Percentiles rank a stretch among this genome's conserved stretches.
phyloP scores from a whole-genome alignment of 2,329 filamentous ascomycete species.

The Chaetomium olivaceum region DNA sequence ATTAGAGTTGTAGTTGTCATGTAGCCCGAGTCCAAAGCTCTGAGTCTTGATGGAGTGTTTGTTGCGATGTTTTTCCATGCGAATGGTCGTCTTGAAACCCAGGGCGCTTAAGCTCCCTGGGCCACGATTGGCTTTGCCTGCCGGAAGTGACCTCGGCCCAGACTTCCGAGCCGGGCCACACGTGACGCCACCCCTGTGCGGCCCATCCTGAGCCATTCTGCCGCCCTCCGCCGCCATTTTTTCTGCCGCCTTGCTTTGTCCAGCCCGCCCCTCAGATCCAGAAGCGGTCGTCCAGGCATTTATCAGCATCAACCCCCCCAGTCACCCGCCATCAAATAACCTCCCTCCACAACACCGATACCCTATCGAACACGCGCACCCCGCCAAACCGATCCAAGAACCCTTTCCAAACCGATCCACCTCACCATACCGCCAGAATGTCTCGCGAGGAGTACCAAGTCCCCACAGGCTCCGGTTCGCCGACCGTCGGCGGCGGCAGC shows the following conservation, averaged over 20 bases:
- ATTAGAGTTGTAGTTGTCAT: background rate
- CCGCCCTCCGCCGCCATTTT: slow-evolving; percentile 29
- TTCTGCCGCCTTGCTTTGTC: slow-evolving; percentile 20
- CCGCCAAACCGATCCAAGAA: background rate
- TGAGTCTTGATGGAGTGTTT: background rate
- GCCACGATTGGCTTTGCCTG: slow-evolving; percentile 16
- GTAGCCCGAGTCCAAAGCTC: background rate
- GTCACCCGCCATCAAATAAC: background rate
- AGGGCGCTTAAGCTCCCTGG: background rate
- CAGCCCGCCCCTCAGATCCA: slow-evolving; percentile 1
- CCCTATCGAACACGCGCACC: background rate
- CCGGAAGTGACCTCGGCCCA: slow-evolving; percentile 15
- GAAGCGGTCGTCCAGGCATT: background rate
- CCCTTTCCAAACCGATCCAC: background rate
- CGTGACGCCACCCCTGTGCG: background rate
- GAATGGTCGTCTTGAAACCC: background rate
- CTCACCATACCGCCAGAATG: slow-evolving; percentile 45
- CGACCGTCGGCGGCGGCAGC: slow-evolving; percentile 36
- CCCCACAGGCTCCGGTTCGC: slow-evolving; percentile 52
- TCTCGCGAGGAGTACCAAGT: slow-evolving; percentile 79
- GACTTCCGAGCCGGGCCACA: background rate
- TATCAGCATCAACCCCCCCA: background rate
- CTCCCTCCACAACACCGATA: background rate
- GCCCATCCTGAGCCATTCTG: slow-evolving; percentile 22
- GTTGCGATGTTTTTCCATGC: background rate